Evolutionary conservation across 208 protist genomes (phyloP), one percentile per base, ranked within the genome.

Genomic region (Leishmania arabica): DNA sequence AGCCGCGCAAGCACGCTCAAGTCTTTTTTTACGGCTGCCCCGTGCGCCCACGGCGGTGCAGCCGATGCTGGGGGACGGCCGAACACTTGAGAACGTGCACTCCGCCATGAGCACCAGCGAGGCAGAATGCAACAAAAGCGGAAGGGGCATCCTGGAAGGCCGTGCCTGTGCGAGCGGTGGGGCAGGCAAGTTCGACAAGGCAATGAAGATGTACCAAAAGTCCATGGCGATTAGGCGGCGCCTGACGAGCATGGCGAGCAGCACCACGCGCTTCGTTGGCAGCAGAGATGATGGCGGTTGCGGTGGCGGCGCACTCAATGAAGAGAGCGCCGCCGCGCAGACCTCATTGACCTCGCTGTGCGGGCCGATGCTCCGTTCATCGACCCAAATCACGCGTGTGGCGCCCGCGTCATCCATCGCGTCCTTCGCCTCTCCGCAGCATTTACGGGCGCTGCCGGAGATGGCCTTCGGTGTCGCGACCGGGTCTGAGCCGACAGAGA

Each of bases 191-290:
- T 76, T 84, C 47, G 75, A 79, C 37, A 62, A 76, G 5, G 75
- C 47, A 49, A 80, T 77, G 77, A 53, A 81, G 58, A 53, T 77
- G 69, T 85, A 84, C 56, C 75, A 79, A 11, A 58, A 68, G 65
- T 84, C 74, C 31, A 84, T 75, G 80, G 80, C 80, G 2, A 54
- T 69, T 17, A 68, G 80, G 13, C 75, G 80, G 19, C 73, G 56
- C 37, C 69, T 53, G 40, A 70, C 65, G 47, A 84, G 65, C 66
- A 51, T 53, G 11, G 75, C 73, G 17, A 11, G 47, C 62, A 42
- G 37, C 49, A 37, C 64, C 56, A 73, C 24, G 66, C 53, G 21
- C 31, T 54, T 49, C 19, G 0, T 40, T 21, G 51, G 66, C 3
- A 66, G 53, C 73, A 64, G 58, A 64, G 27, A 7, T 24, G 54